Base-by-base conservation (phyloP, 768 basidiomycete genomes). In the Russula sp. region DNA sequence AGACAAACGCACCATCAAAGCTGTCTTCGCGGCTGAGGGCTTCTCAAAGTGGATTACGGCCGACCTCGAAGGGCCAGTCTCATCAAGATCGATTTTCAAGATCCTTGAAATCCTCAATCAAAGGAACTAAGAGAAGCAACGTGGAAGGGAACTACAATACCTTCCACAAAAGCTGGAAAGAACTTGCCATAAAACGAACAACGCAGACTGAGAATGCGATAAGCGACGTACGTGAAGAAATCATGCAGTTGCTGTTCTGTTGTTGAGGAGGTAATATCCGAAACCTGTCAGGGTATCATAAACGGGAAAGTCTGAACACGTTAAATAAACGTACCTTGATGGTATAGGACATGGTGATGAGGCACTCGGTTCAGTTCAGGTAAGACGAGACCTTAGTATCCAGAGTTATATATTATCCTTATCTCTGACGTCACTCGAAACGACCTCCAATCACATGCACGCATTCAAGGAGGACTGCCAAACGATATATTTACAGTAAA, bases 41-140 rank as follows among this genome's bases (percentile, higher is more conserved):
- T 95, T 97, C 72, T 90, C 87, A 69, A 97, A 98, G 54, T 83
- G 74, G 66, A 98, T 83, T 34, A 78, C 78, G n/a, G 94, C 95
- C 20, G 76, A 75, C 51, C 77, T 67, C 35, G 71, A 72, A 13
- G 70, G 71, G 54, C 73, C 76, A 14, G 72, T 73, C 53, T 75
- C 73, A 50, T 82, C 77, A 71, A 76, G 70, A 32, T 89, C 82
- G 71, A 93, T 84, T n/a, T 78, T 77, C 18, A 72, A 70, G 72
- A 94, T 92, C 69, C 86, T 90, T 67, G 5, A 42, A 64, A 65
- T 57, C 47, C 38, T n/a, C 20, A 60, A 61, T 70, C 66, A 41
- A 52, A 51, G 18, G 29, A 46, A 29, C 13, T 20, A 25, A 20
- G 36, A 4, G 14, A 22, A 6, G 18, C 45, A 22, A 14, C 20